Evolutionary conservation across 2,329 filamentous ascomycete genomes (phyloP), one percentile per base, ranked within the genome.

Genomic region (Venturia nashicola): DNA sequence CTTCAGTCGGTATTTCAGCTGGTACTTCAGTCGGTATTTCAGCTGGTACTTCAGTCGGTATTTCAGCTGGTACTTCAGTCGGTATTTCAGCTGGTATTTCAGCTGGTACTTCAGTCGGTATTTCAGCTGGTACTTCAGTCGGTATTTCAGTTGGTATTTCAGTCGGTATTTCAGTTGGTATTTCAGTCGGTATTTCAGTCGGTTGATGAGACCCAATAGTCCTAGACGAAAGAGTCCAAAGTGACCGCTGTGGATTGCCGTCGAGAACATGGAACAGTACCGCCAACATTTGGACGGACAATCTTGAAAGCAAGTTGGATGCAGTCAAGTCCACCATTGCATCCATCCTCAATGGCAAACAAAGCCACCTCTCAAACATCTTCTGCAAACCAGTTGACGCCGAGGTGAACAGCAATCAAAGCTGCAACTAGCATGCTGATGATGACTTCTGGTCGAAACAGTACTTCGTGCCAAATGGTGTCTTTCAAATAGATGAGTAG

Each of bases 151-250:
- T 27, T 27, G 51, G 9, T 14, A 36, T 57, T 57, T 57, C 51
- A 36, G 51, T 57, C 51, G 51, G 51, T 8, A 57, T 57, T 57
- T 57, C 51, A 36, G 32, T 6, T 18, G 51, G 27, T 57, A 36
- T 57, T 57, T 57, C 51, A 36, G 51, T 57, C 51, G 51, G 51
- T 8, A 57, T 57, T 57, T 57, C 51, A 57, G 36, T 27, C 51
- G 51, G 9, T 14, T 51, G 46, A 27, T 27, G 12, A 48, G 44
- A 48, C 20, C 44, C 44, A 48, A 48, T n/a, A 48, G 44, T 34
- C 48, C 9, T 23, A 18, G 20, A 18, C 20, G 16, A 36, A 32
- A 16, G 36, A 36, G 51, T 36, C 51, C 32, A 57, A n/a, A 57
- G 27, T 57, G 48, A 55, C 16, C 32, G 32, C 32, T 55, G 51